phyloP scores from a whole-genome alignment of 2,329 filamentous ascomycete species.

The Drechmeria coniospora region DNA sequence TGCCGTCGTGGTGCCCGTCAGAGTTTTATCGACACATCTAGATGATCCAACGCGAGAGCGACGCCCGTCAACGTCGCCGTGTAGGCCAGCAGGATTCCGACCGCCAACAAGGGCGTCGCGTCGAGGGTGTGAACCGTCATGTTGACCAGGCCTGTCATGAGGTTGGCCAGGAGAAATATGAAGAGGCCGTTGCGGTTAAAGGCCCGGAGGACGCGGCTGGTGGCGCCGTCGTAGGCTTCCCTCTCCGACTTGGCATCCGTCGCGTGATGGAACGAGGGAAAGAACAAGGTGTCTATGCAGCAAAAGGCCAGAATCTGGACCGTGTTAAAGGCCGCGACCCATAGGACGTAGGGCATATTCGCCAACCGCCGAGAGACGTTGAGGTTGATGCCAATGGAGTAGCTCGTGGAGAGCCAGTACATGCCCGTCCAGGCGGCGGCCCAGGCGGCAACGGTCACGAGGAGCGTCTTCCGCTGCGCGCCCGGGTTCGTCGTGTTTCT shows the following conservation, averaged over 20 bases:
- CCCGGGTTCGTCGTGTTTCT: slow-evolving; percentile 25
- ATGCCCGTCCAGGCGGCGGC: slow-evolving; percentile 52
- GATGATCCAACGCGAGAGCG: slow-evolving; percentile 51
- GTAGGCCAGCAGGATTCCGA: slow-evolving; percentile 64
- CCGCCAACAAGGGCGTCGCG: slow-evolving; percentile 45
- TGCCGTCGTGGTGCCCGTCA: too few species aligned
- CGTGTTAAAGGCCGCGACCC: slow-evolving; percentile 84
- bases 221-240: slow-evolving; percentile 51
- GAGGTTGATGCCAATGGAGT: slow-evolving; percentile 54
- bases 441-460: slow-evolving; percentile 50
- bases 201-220: slow-evolving; percentile 64
- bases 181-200: slow-evolving; percentile 81
- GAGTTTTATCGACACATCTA: slow-evolving; percentile 56
- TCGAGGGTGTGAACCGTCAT: slow-evolving; percentile 72
- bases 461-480: slow-evolving; percentile 38
- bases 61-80: slow-evolving; percentile 48
- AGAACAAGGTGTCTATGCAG: slow-evolving; percentile 61
- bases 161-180: slow-evolving; percentile 74
- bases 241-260: slow-evolving; percentile 39
- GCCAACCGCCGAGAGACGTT: slow-evolving; percentile 76
- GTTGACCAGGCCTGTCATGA: slow-evolving; percentile 81
- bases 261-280: slow-evolving; percentile 54
- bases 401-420: slow-evolving; percentile 54
- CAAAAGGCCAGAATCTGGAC: slow-evolving; percentile 69
- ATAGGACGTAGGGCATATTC: slow-evolving; percentile 85